These are phyloP conservation scores for Emmonsiellopsis sp. DNA, from an alignment of 2,329 filamentous ascomycete species.

Conservation along the genomic window DNA sequence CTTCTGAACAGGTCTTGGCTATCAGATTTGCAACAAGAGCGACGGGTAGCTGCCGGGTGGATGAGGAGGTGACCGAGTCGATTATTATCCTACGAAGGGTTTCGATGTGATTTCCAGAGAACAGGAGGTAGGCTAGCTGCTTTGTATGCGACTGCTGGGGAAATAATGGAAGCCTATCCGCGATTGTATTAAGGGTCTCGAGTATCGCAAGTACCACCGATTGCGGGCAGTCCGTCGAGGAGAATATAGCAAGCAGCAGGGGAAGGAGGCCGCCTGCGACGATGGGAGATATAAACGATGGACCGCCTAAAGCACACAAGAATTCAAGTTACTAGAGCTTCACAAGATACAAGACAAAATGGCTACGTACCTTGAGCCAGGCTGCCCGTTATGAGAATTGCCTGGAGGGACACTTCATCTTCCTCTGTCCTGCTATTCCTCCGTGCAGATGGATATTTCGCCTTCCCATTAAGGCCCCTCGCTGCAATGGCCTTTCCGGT, in stretches of 20 bases:
- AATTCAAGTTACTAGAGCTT: neutral
- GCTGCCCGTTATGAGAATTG: conserved; percentile 74
- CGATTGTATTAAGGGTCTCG: conserved; percentile 61
- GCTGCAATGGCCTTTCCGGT: conserved; percentile 21
- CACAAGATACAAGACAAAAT: neutral
- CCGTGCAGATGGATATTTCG: conserved; percentile 32
- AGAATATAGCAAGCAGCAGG: conserved; percentile 61
- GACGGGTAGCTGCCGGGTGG: conserved; percentile 43
- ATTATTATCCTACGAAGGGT: conserved; percentile 58
- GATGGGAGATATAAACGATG: conserved; percentile 66
- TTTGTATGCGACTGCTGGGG: conserved; percentile 41
- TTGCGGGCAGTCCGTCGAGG: conserved; percentile 53
- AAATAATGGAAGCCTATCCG: conserved; percentile 53
- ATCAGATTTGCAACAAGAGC: conserved; percentile 40
- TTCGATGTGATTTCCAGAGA: conserved; percentile 51
- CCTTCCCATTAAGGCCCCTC: conserved; percentile 19
- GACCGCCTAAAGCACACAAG: conserved; percentile 52
- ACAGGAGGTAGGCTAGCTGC: conserved; percentile 54
- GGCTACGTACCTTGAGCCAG: conserved; percentile 63
- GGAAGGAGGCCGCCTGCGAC: conserved; percentile 58
- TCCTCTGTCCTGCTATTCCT: conserved; percentile 48
- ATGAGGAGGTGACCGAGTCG: conserved; percentile 39
- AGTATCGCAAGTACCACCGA: conserved; percentile 65
- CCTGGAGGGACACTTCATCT: conserved; percentile 62
- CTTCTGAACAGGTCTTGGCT: conserved; percentile 56